phyloP scores from a whole-genome alignment of 1,139 yeast genomes.

The Blastobotrys elegans region DNA sequence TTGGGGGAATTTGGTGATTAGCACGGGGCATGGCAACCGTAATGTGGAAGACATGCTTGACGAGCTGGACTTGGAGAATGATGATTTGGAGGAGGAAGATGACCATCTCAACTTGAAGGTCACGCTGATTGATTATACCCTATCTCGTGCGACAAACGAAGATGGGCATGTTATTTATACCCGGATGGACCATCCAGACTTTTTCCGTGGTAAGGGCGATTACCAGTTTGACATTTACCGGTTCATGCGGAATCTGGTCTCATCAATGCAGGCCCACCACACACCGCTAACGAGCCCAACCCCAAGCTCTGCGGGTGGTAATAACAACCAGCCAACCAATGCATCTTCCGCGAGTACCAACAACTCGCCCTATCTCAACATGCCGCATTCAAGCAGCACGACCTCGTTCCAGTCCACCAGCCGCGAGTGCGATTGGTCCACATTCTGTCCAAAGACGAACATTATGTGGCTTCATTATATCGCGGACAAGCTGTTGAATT shows the following conservation, averaged over 20 bases:
- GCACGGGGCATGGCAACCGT: constrained; percentile 7
- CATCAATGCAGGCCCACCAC: constrained; percentile 13
- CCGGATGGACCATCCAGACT: constrained; percentile 45
- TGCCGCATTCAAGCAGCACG: background rate
- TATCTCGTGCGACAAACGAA: constrained; percentile 41
- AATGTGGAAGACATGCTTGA: constrained; percentile 10
- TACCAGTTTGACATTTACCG: constrained; percentile 51
- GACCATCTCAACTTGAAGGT: constrained; percentile 32
- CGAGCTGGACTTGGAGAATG: constrained; percentile 8
- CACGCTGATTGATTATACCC: constrained; percentile 54
- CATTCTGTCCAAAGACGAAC: constrained; percentile 42
- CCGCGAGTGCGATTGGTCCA: constrained; percentile 39
- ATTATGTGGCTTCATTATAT: constrained; percentile 48
- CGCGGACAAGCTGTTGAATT: constrained; percentile 39
- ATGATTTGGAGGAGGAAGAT: constrained; percentile 15
- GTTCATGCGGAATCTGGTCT: constrained; percentile 37
- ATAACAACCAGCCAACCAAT: background rate
- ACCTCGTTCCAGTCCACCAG: background rate
- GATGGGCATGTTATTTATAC: constrained; percentile 29
- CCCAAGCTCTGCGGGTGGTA: constrained; percentile 1
- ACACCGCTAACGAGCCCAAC: constrained; percentile 11
- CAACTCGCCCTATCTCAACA: constrained; percentile 3
- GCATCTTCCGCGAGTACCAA: background rate
- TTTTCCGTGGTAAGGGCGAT: constrained; percentile 48
- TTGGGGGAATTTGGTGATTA: constrained; percentile 51